phyloP scores from a whole-genome alignment of 208 protist species.

The Balamuthia mandrillaris region DNA sequence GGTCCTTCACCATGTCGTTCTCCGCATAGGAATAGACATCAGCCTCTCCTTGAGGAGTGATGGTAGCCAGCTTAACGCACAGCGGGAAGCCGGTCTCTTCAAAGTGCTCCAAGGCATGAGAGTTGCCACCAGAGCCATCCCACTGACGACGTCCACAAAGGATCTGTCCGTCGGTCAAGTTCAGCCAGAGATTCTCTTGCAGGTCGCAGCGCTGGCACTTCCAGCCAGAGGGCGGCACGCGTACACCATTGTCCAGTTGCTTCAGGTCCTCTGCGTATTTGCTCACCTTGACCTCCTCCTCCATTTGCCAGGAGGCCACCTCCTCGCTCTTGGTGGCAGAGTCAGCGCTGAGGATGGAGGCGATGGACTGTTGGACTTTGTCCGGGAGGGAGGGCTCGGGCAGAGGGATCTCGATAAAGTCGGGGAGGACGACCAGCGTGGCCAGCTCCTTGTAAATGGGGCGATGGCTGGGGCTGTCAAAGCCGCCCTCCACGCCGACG shows the following conservation, averaged over 20 bases:
- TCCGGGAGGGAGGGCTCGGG: background rate
- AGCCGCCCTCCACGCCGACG: conserved; percentile 21
- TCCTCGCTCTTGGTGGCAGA: conserved; percentile 34
- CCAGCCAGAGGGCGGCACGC: background rate
- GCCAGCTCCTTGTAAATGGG: background rate
- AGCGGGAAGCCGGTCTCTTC: conserved; percentile 82
- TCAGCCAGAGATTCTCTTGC: conserved; percentile 32
- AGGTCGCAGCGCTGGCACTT: conserved; percentile 31
- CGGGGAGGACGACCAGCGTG: conserved; percentile 24
- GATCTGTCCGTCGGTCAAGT: conserved; percentile 25
- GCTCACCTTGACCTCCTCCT: conserved; percentile 1
- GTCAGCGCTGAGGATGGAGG: background rate
- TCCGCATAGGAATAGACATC: conserved; percentile 88
- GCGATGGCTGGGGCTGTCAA: background rate
- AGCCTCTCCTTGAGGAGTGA: conserved; percentile 74
- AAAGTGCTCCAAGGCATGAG: conserved; percentile 84
- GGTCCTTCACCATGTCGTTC: conserved; percentile 90
- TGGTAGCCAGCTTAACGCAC: conserved; percentile 93
- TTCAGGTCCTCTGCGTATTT: conserved; percentile 13
- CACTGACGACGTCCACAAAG: conserved; percentile 63
- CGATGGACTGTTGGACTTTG: background rate
- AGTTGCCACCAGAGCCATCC: conserved; percentile 87
- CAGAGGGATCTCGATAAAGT: background rate
- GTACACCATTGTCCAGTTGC: background rate
- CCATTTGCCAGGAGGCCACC: background rate